phyloP scores from a whole-genome alignment of 2,329 filamentous ascomycete genomes.

The Fusarium odoratissimum region DNA sequence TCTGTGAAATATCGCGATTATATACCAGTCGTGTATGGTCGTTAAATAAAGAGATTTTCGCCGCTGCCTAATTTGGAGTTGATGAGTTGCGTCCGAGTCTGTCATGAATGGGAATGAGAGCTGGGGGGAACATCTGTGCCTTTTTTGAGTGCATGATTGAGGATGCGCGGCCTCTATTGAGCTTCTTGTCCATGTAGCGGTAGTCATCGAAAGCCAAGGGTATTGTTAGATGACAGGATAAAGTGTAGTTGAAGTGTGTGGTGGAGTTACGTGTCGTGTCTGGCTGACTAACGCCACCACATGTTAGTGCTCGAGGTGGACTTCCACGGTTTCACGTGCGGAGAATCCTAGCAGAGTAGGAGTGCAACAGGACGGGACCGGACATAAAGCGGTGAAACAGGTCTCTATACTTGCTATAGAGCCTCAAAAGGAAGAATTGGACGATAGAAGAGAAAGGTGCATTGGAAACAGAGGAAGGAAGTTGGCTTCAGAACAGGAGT shows the following conservation, averaged over 20 bases:
- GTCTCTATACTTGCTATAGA: not conserved
- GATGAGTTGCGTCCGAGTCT: not conserved
- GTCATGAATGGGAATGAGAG: not conserved
- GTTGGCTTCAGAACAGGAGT: not conserved
- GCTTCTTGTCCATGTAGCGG: not conserved
- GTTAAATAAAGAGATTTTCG: not conserved
- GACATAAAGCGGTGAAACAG: constrained; percentile 28
- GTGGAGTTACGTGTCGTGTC: constrained; percentile 23
- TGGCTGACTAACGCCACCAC: constrained; percentile 34
- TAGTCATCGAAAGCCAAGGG: not conserved
- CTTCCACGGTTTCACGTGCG: constrained; percentile 21
- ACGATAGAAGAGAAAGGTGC: not conserved
- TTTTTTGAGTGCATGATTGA: too few relatives aligned
- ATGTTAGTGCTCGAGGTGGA: constrained; percentile 15
- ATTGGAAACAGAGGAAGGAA: not conserved
- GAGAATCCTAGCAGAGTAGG: constrained; percentile 26
- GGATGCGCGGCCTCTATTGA: not conserved
- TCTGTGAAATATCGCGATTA: too few relatives aligned
- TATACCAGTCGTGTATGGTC: not conserved
- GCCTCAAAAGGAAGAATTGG: not conserved
- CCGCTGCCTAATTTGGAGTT: not conserved
- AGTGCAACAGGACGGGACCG: constrained; percentile 7
- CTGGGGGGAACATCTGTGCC: not conserved
- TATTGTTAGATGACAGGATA: constrained; percentile 9
- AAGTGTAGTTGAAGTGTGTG: constrained; percentile 34